Percentiles rank a stretch among this genome's conserved stretches.
Conservation (phyloP, 2,329 filamentous ascomycete species). For the Fusarium oxysporum region DNA sequence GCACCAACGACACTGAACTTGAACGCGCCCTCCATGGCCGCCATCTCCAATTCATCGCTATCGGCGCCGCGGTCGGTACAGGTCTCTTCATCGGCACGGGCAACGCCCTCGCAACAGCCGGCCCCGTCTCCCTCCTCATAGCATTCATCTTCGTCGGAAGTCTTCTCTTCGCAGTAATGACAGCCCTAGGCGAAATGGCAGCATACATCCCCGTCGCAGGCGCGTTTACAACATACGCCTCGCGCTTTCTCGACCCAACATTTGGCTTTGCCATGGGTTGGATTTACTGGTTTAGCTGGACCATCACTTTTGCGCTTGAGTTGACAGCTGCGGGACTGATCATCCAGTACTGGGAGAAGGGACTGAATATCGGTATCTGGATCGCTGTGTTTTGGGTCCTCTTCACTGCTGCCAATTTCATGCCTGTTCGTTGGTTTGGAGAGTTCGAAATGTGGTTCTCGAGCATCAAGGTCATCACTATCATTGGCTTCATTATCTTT, state of each 20-base stretch:
- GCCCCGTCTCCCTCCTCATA: slow-evolving; percentile 23
- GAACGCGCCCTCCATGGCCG: slow-evolving; percentile 69
- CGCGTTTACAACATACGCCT: slow-evolving; percentile 64
- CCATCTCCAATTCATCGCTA: slow-evolving; percentile 68
- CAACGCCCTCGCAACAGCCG: slow-evolving; percentile 14
- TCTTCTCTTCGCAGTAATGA: slow-evolving; percentile 24
- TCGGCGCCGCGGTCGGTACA: slow-evolving; percentile 69
- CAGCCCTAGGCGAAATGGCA: slow-evolving; percentile 64
- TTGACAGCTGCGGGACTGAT: slow-evolving; percentile 68
- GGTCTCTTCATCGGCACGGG: slow-evolving; percentile 66
- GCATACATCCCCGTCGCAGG: slow-evolving; percentile 67
- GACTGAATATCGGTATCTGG: slow-evolving; percentile 66
- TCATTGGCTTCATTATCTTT: slow-evolving; percentile 67
- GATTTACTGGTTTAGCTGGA: slow-evolving; percentile 73
- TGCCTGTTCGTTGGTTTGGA: slow-evolving; percentile 68
- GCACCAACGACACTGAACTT: slow-evolving; percentile 60
- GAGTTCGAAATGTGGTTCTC: slow-evolving; percentile 73
- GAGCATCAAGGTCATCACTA: slow-evolving; percentile 68
- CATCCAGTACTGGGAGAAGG: slow-evolving; percentile 69
- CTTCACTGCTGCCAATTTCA: slow-evolving; percentile 66
- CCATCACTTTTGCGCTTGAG: slow-evolving; percentile 68
- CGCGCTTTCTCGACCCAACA: slow-evolving; percentile 65
- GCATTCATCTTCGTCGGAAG: slow-evolving; percentile 28
- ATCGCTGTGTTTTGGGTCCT: slow-evolving; percentile 68
- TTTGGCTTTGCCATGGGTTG: slow-evolving; percentile 68